phyloP scores from a whole-genome alignment of 2,329 filamentous ascomycete species.

The Orbilia oligospora region DNA sequence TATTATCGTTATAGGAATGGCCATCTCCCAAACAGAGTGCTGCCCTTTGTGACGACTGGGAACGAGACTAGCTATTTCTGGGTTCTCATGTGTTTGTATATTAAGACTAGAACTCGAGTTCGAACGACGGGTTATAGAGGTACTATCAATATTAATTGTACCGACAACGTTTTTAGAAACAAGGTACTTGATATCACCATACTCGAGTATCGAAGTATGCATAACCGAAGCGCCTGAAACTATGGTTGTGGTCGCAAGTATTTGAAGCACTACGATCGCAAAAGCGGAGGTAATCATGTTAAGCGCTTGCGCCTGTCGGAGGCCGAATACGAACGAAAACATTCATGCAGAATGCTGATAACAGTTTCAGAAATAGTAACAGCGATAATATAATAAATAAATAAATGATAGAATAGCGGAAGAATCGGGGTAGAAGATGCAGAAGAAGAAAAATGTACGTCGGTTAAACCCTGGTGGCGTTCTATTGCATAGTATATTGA shows the following conservation, averaged over 20 bases:
- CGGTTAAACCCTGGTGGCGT: neutral
- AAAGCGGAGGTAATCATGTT: constrained; percentile 16
- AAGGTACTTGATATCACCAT: constrained; percentile 20
- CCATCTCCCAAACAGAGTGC: neutral
- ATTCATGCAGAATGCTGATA: constrained; percentile 1
- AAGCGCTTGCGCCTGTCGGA: constrained; percentile 13
- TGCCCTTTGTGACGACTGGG: too few species aligned
- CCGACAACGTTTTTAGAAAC: constrained; percentile 34
- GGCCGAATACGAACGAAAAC: neutral
- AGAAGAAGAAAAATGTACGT: neutral
- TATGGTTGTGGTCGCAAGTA: neutral
- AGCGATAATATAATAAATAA: neutral
- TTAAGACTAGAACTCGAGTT: neutral
- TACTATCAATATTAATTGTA: constrained; percentile 9
- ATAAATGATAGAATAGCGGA: too few species aligned
- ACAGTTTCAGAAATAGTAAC: constrained; percentile 19
- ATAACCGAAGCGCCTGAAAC: neutral
- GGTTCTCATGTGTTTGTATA: neutral
- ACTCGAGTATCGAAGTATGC: constrained; percentile 24
- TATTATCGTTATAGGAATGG: constrained; percentile 33
- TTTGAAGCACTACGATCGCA: neutral
- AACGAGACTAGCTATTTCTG: too few species aligned
- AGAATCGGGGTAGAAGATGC: neutral
- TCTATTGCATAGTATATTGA: too few species aligned
- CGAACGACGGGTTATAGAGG: neutral